These are phyloP conservation scores for Didymella exigua DNA, from an alignment of 2,329 filamentous ascomycete genomes.

Conservation along the genomic window DNA sequence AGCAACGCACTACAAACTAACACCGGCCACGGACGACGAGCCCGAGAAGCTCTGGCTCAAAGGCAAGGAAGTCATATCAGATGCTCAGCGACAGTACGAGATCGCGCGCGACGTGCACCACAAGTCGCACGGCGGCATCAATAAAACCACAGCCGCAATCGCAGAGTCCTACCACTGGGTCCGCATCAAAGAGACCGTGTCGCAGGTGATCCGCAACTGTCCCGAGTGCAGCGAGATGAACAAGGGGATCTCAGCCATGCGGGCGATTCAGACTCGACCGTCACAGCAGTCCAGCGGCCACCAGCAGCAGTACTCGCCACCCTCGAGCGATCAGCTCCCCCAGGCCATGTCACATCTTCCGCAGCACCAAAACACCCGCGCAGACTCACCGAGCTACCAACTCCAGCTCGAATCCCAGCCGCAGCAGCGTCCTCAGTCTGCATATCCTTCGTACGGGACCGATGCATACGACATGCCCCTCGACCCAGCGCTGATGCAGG, in stretches of 20 bases:
- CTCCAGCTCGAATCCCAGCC: constrained; percentile 36
- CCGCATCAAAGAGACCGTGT: constrained; percentile 96
- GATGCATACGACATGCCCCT: constrained; percentile 60
- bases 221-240: constrained; percentile 78
- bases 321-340: constrained; percentile 9
- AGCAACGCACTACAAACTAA: constrained; percentile 91
- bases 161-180: constrained; percentile 97
- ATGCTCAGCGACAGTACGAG: constrained; percentile 87
- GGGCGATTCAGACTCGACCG: constrained; percentile 28
- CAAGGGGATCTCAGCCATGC: constrained; percentile 39
- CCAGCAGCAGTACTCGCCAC: constrained; percentile 12
- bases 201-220: constrained; percentile 91
- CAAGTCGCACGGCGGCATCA: constrained; percentile 85
- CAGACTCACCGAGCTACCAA: constrained; percentile 37
- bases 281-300: constrained; percentile 10
- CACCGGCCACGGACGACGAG: constrained; percentile 54
- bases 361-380: constrained; percentile 1
- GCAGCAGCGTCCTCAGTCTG: constrained; percentile 35
- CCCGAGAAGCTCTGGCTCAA: constrained; percentile 83
- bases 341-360: constrained; percentile 1
- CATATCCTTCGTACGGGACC: constrained; percentile 40
- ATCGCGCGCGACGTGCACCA: constrained; percentile 81
- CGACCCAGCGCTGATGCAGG: constrained; percentile 66
- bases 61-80: constrained; percentile 94
- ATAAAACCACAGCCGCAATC: constrained; percentile 95